Percentiles rank a stretch among this genome's conserved stretches.
Conservation (phyloP, 1,284 basidiomycete genomes). For the Apiotrichum veenhuisii region DNA sequence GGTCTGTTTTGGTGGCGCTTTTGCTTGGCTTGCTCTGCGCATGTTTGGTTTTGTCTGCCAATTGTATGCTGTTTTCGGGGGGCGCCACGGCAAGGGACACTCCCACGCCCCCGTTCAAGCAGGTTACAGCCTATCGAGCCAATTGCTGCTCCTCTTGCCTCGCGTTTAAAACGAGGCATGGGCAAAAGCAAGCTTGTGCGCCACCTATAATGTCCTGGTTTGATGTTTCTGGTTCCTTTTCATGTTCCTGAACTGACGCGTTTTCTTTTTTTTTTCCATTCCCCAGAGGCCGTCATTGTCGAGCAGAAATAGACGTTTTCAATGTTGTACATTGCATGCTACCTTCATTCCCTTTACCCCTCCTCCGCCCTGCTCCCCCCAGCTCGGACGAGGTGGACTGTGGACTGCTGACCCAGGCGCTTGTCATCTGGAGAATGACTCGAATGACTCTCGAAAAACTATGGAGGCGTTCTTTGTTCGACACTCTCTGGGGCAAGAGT, state of each 20-base stretch:
- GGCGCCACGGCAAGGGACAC: background rate
- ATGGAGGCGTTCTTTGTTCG: too few species aligned
- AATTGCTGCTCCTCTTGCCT: too few species aligned
- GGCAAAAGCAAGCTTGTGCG: background rate
- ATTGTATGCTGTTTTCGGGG: background rate
- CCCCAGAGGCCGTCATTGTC: constrained; percentile 61
- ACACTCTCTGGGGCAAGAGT: too few species aligned
- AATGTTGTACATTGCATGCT: constrained; percentile 25
- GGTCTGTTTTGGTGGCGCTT: background rate
- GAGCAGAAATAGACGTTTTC: constrained; percentile 61
- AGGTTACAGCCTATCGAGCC: background rate
- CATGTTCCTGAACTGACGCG: background rate
- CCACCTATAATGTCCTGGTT: background rate
- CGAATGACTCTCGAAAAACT: too few species aligned
- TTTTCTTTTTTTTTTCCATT: background rate
- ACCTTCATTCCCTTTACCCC: constrained; percentile 4
- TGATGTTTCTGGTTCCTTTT: background rate
- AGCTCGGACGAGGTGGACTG: background rate
- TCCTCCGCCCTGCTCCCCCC: background rate
- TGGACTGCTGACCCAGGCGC: background rate
- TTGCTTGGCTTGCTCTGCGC: background rate
- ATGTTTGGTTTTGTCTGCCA: too few species aligned
- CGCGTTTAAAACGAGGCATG: too few species aligned
- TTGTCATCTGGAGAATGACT: background rate
- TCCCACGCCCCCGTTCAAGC: too few species aligned